Evolutionary conservation across 768 basidiomycete genomes (phyloP).

Genomic region (Hypsizygus marmoreus): DNA sequence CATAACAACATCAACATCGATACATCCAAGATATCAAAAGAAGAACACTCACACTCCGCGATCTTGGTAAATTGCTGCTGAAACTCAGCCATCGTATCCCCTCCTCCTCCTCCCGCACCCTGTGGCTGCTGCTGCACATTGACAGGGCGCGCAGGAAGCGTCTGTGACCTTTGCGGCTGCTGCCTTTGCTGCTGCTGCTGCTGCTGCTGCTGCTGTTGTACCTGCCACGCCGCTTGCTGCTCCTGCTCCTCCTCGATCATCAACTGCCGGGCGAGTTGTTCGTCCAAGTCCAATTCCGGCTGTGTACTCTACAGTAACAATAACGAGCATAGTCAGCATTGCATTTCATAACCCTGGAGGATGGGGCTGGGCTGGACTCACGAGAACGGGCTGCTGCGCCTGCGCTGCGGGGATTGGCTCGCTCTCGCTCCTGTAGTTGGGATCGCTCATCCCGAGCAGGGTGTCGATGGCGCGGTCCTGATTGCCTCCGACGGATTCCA

Average conservation of each 20-base stretch:
- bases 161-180: too few relatives aligned
- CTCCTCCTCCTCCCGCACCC: slow-evolving; percentile 13
- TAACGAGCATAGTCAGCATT: too few relatives aligned
- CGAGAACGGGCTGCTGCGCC: slow-evolving; percentile 24
- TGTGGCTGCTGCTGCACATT: slow-evolving; percentile 25
- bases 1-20: background rate
- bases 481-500: slow-evolving; percentile 70
- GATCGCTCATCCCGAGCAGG: slow-evolving; percentile 86
- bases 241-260: slow-evolving; percentile 61
- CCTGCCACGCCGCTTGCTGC: slow-evolving; percentile 38
- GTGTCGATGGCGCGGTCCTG: slow-evolving; percentile 77
- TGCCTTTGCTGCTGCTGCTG: slow-evolving; percentile 2
- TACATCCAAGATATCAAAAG: background rate
- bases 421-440: slow-evolving; percentile 57
- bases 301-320: slow-evolving; percentile 17
- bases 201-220: slow-evolving; percentile 19
- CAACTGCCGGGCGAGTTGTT: slow-evolving; percentile 74
- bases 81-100: slow-evolving; percentile 64
- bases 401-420: slow-evolving; percentile 31
- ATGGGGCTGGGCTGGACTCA: too few relatives aligned
- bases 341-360: too few relatives aligned
- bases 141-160: slow-evolving; percentile 15
- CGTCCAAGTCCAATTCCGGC: slow-evolving; percentile 75
- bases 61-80: slow-evolving; percentile 75
- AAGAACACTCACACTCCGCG: slow-evolving; percentile 65